Evolutionary conservation across 345 rosid genomes (phyloP).

Genomic region (Eucalyptus albens): DNA sequence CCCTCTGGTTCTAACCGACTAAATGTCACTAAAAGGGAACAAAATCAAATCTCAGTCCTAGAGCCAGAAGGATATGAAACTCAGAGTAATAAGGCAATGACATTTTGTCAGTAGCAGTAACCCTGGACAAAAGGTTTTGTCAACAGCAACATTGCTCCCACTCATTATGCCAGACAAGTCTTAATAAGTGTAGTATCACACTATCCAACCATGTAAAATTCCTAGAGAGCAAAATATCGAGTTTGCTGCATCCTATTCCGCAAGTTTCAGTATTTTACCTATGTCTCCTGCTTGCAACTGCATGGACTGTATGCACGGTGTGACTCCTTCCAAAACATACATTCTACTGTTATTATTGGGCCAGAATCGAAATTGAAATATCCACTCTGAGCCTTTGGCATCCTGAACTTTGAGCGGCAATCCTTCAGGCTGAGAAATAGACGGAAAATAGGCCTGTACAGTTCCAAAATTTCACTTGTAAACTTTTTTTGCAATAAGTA

Average conservation of each 20-base stretch:
- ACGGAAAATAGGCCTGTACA: conserved; percentile 79
- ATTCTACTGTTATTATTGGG: conserved; percentile 86
- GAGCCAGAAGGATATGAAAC: neutral
- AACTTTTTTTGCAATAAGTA: neutral
- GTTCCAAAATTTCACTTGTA: neutral
- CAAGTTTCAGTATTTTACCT: conserved; percentile 24
- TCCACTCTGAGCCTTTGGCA: conserved; percentile 91
- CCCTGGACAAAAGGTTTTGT: neutral
- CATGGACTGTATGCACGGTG: conserved; percentile 91
- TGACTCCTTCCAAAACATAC: conserved; percentile 93
- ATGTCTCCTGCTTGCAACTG: conserved; percentile 94
- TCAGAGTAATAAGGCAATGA: neutral
- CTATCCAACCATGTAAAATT: neutral
- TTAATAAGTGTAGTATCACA: neutral
- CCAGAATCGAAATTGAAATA: conserved; percentile 95
- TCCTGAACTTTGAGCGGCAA: conserved; percentile 91
- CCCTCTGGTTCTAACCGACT: conserved; percentile 93
- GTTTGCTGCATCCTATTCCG: neutral
- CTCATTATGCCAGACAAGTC: neutral
- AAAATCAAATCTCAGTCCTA: conserved; percentile 11
- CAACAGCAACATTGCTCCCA: neutral
- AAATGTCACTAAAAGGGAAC: conserved; percentile 49
- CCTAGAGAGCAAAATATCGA: neutral
- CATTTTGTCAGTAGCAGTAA: neutral
- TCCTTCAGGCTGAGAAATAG: conserved; percentile 76